Evolutionary conservation across 202 grass and related monocot species (phyloP).

Genomic region (Dendrocalamus latiflorus): DNA sequence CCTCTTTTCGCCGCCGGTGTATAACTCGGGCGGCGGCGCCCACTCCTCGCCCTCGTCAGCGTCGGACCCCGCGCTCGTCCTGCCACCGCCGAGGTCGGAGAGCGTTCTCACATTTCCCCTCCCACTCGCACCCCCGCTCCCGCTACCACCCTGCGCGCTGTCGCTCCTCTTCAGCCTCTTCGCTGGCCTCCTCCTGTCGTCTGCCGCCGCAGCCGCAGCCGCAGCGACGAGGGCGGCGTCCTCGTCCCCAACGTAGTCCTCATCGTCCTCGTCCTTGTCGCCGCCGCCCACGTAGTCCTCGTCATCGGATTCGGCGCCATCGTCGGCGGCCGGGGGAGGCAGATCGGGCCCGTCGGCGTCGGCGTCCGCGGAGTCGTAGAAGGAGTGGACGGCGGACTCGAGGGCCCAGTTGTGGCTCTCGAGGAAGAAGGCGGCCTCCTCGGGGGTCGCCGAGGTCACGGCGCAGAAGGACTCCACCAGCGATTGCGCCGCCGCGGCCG

Average conservation of each 20-base stretch:
- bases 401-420: slow-evolving; percentile 77
- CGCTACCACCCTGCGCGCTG: background rate
- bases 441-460: slow-evolving; percentile 58
- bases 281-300: slow-evolving; percentile 35
- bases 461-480: slow-evolving; percentile 61
- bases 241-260: slow-evolving; percentile 39
- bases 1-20: slow-evolving; percentile 73
- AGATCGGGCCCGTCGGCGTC: slow-evolving; percentile 10
- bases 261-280: slow-evolving; percentile 34
- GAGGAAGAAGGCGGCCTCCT: slow-evolving; percentile 81
- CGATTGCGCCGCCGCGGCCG: slow-evolving; percentile 35
- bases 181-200: slow-evolving; percentile 22
- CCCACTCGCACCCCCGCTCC: slow-evolving; percentile 18
- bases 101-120: slow-evolving; percentile 42
- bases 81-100: slow-evolving; percentile 49
- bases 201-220: background rate
- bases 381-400: slow-evolving; percentile 68
- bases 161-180: slow-evolving; percentile 52
- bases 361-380: slow-evolving; percentile 53
- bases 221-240: slow-evolving; percentile 11
- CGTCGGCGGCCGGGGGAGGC: background rate
- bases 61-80: slow-evolving; percentile 34
- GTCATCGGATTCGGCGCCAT: slow-evolving; percentile 31
- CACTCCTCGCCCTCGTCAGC: slow-evolving; percentile 49
- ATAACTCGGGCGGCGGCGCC: slow-evolving; percentile 44